Percentiles rank a stretch among this genome's conserved stretches.
Evolutionary conservation across 202 grass and related monocot genomes (phyloP).

Genomic region (Bolboschoenoplectus hybrid): DNA sequence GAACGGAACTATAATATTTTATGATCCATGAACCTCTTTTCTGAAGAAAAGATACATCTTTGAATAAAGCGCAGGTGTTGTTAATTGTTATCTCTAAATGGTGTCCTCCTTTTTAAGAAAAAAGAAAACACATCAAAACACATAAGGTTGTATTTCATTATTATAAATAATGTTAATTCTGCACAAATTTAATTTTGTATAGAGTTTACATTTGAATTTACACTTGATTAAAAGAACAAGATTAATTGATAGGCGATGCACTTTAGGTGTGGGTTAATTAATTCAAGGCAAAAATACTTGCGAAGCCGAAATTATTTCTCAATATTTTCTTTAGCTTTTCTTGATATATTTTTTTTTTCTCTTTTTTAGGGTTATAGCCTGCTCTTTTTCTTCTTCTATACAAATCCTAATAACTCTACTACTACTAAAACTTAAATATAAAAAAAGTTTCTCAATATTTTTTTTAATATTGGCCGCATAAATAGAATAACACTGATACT

Average conservation of each 20-base stretch:
- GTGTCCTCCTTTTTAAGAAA: neutral
- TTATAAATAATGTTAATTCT: neutral
- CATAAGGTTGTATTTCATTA: too few relatives aligned
- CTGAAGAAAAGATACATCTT: neutral
- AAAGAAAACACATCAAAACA: neutral
- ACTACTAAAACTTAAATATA: too few relatives aligned
- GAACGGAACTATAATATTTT: neutral
- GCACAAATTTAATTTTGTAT: neutral
- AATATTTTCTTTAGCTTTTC: too few relatives aligned
- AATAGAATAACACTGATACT: neutral
- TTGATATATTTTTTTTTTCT: too few relatives aligned
- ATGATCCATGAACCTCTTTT: conserved; percentile 23
- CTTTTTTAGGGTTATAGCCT: too few relatives aligned
- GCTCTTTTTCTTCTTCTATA: too few relatives aligned
- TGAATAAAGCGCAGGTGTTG: conserved; percentile 8
- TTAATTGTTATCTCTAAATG: neutral
- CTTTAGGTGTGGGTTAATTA: neutral
- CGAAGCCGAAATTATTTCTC: too few relatives aligned
- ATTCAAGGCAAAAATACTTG: too few relatives aligned
- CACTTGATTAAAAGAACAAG: neutral
- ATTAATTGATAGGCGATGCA: neutral
- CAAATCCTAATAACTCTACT: too few relatives aligned
- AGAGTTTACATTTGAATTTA: neutral
- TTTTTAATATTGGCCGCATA: neutral
- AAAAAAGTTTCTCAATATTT: neutral